Evolutionary conservation across 1,284 basidiomycete genomes (phyloP).

Genomic region (Heterobasidion parviporum): DNA sequence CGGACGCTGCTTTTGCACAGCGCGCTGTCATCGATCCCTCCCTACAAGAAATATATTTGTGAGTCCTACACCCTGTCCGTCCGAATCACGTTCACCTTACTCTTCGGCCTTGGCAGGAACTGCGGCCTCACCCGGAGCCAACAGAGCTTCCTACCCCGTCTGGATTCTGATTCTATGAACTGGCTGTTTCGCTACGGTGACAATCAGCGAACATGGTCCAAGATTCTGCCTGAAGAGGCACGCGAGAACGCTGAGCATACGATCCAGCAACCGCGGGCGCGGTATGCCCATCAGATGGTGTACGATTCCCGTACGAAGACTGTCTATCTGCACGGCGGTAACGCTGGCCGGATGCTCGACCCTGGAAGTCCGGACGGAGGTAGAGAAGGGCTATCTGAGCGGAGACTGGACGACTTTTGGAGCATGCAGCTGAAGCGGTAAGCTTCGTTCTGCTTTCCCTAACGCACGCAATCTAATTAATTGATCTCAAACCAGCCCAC

Average conservation of each 20-base stretch:
- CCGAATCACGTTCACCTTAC: conserved; percentile 1
- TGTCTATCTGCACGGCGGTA: conserved; percentile 68
- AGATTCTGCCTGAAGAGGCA: conserved; percentile 31
- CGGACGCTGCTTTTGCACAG: conserved; percentile 63
- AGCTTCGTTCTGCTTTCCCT: conserved; percentile 8
- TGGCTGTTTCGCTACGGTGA: conserved; percentile 59
- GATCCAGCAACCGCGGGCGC: conserved; percentile 22
- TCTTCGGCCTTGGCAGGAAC: conserved; percentile 25
- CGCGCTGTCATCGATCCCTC: conserved; percentile 58
- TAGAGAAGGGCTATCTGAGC: conserved; percentile 24
- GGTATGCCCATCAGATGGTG: conserved; percentile 72
- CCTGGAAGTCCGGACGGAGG: conserved; percentile 7
- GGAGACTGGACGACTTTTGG: conserved; percentile 70
- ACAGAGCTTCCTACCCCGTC: conserved; percentile 30
- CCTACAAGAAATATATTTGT: conserved; percentile 67
- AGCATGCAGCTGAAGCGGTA: conserved; percentile 59
- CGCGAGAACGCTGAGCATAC: conserved; percentile 9
- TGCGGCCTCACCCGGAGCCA: conserved; percentile 45
- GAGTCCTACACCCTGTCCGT: conserved; percentile 19
- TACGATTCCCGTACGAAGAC: conserved; percentile 50
- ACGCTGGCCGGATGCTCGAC: conserved; percentile 32
- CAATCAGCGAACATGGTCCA: conserved; percentile 55
- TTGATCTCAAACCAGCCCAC: conserved; percentile 31
- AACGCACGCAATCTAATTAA: too few species aligned
- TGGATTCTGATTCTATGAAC: conserved; percentile 36